Evolutionary conservation across 495 filamentous ascomycete species (phyloP).

Genomic region (Penicillium turbatum): DNA sequence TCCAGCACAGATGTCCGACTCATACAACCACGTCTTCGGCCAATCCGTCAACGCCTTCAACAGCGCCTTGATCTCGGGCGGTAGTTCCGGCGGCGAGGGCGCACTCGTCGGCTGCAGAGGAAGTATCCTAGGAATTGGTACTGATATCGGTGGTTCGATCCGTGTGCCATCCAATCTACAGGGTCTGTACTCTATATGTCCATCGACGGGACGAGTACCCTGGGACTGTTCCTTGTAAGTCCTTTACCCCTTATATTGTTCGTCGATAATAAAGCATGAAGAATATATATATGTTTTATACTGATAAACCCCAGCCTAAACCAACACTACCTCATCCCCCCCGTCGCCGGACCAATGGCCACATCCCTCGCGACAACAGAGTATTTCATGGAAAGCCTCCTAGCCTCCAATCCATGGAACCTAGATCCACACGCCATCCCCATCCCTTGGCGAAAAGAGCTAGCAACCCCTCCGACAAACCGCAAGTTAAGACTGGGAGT

Average conservation of each 20-base stretch:
- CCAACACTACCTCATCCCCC: constrained; percentile 31
- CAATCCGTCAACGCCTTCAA: constrained; percentile 55
- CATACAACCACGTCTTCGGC: constrained; percentile 36
- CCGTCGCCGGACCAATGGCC: constrained; percentile 43
- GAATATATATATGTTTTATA: background rate
- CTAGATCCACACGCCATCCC: constrained; percentile 38
- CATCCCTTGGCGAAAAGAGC: constrained; percentile 38
- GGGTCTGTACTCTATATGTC: constrained; percentile 60
- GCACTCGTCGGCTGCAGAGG: constrained; percentile 54
- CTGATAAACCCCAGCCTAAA: constrained; percentile 14
- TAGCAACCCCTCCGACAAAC: constrained; percentile 13
- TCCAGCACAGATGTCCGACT: constrained; percentile 45
- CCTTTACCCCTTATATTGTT: background rate
- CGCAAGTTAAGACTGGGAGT: constrained; percentile 47
- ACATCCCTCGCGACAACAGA: constrained; percentile 37
- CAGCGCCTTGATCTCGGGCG: constrained; percentile 51
- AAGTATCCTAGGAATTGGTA: constrained; percentile 58
- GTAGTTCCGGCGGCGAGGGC: constrained; percentile 61
- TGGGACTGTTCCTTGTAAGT: constrained; percentile 35
- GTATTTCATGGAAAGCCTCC: constrained; percentile 38
- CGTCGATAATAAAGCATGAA: background rate
- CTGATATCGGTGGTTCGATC: constrained; percentile 64
- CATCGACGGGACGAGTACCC: constrained; percentile 55
- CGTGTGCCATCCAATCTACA: constrained; percentile 58
- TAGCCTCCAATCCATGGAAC: constrained; percentile 37